A percentile compares a stretch with the other conserved stretches of the same genome.
These are phyloP conservation scores for Yamadazyma pseudoaaseri DNA, from an alignment of 1,139 yeast genomes.

Conservation along the genomic window DNA sequence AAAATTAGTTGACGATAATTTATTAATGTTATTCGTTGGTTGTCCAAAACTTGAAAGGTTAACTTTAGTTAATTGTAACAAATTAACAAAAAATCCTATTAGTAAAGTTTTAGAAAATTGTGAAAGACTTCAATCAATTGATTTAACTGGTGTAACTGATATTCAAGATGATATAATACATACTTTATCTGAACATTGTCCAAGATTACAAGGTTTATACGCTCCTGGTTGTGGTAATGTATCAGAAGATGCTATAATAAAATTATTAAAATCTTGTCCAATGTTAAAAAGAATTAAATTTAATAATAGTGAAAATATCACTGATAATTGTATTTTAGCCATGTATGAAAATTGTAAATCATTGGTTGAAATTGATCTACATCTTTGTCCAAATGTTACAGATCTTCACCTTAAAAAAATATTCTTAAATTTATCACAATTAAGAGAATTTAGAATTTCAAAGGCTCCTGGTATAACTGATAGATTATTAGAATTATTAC, in stretches of 20 bases:
- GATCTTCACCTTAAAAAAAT: conserved; percentile 60
- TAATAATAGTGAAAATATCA: conserved; percentile 66
- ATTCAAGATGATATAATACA: conserved; percentile 65
- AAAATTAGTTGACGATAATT: conserved; percentile 61
- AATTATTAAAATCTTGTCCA: conserved; percentile 63
- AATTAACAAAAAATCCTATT: conserved; percentile 61
- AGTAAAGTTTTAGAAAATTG: conserved; percentile 64
- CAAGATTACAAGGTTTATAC: conserved; percentile 82
- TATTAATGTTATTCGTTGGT: conserved; percentile 53
- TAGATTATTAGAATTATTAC: conserved; percentile 49
- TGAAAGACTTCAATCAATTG: conserved; percentile 76
- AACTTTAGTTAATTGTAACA: conserved; percentile 78
- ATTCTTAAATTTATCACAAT: conserved; percentile 62
- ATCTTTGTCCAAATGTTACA: conserved; percentile 74
- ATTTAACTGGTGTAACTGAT: conserved; percentile 79
- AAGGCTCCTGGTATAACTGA: conserved; percentile 73
- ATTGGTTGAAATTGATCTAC: conserved; percentile 87
- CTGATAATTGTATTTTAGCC: conserved; percentile 63
- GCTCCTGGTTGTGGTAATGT: conserved; percentile 81
- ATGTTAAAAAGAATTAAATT: conserved; percentile 81
- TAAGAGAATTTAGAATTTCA: conserved; percentile 82
- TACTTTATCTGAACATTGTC: conserved; percentile 72
- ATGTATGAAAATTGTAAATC: conserved; percentile 72
- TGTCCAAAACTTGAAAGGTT: conserved; percentile 81
- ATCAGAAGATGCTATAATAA: conserved; percentile 62